These are phyloP conservation scores for Moniliophthora roreri DNA, from an alignment of 1,284 basidiomycete genomes.

Conservation along the genomic window DNA sequence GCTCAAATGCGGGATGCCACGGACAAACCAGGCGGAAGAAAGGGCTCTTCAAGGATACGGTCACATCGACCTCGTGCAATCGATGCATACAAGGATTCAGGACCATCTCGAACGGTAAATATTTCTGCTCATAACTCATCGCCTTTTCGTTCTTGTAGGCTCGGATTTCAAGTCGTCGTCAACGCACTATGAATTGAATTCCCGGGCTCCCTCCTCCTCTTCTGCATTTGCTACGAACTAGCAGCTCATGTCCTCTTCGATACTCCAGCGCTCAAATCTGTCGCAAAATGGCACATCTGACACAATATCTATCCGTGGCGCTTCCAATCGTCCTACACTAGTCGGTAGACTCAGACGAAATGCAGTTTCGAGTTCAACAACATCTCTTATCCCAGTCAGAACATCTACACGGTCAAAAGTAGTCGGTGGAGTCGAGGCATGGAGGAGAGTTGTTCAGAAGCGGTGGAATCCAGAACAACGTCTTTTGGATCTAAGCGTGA, in stretches of 20 bases:
- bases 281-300: slow-evolving; percentile 39
- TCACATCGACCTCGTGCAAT: slow-evolving; percentile 58
- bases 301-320: slow-evolving; percentile 55
- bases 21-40: slow-evolving; percentile 68
- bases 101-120: slow-evolving; percentile 63
- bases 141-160: slow-evolving; percentile 31
- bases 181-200: slow-evolving; percentile 26
- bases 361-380: slow-evolving; percentile 35
- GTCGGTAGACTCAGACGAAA: slow-evolving; percentile 57
- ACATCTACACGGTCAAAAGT: slow-evolving; percentile 19
- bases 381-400: slow-evolving; percentile 23
- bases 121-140: slow-evolving; percentile 33
- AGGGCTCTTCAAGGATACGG: slow-evolving; percentile 58
- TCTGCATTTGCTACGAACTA: slow-evolving; percentile 21
- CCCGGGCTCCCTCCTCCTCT: slow-evolving; percentile 33
- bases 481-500: slow-evolving; percentile 81
- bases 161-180: slow-evolving; percentile 20
- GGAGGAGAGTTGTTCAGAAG: slow-evolving; percentile 68
- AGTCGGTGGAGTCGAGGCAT: slow-evolving; percentile 53
- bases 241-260: slow-evolving; percentile 27
- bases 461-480: slow-evolving; percentile 67
- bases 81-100: slow-evolving; percentile 56
- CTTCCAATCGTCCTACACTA: slow-evolving; percentile 39
- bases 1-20: slow-evolving; percentile 66
- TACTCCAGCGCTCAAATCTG: slow-evolving; percentile 27